Percentiles rank a stretch among this genome's conserved stretches.
Conservation (phyloP, 73 alveolate species). For the Blepharisma japonicum region DNA sequence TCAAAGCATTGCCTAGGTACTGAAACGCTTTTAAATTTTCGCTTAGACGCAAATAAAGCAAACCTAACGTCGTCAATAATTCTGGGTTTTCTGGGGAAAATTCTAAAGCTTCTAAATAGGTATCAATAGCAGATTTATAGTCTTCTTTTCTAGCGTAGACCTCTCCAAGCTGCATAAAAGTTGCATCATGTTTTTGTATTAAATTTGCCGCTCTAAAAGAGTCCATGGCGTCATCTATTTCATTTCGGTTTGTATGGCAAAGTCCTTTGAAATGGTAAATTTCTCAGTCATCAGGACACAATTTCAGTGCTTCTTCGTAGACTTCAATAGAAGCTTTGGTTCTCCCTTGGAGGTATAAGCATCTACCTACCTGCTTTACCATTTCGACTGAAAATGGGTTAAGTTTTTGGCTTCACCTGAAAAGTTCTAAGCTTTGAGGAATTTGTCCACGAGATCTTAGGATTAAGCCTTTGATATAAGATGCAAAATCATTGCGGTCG, state of each 20-base stretch:
- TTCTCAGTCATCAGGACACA: constrained; percentile 93
- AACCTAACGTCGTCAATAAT: constrained; percentile 87
- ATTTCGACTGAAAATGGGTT: constrained; percentile 69
- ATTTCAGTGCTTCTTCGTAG: constrained; percentile 87
- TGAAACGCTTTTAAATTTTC: constrained; percentile 76
- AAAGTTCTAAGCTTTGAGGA: constrained; percentile 77
- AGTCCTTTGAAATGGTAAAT: constrained; percentile 85
- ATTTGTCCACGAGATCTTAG: constrained; percentile 75
- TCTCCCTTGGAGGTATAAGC: constrained; percentile 89
- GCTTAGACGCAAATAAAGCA: constrained; percentile 76
- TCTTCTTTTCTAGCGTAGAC: constrained; percentile 66
- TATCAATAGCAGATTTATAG: constrained; percentile 84
- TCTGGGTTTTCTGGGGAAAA: constrained; percentile 92
- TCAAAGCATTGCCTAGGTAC: constrained; percentile 78
- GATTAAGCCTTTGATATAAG: constrained; percentile 78
- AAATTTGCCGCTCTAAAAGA: constrained; percentile 71
- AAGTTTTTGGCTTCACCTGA: constrained; percentile 70
- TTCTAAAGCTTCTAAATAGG: constrained; percentile 84
- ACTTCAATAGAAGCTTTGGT: constrained; percentile 85
- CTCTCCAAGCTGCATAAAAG: constrained; percentile 82
- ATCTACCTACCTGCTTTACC: constrained; percentile 89
- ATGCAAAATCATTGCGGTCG: constrained; percentile 72
- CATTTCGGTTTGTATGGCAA: constrained; percentile 66
- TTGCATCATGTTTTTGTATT: constrained; percentile 77
- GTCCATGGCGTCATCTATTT: constrained; percentile 69